Evolutionary conservation across 441 rosid species (phyloP).

Genomic region (Viola pubescens): DNA sequence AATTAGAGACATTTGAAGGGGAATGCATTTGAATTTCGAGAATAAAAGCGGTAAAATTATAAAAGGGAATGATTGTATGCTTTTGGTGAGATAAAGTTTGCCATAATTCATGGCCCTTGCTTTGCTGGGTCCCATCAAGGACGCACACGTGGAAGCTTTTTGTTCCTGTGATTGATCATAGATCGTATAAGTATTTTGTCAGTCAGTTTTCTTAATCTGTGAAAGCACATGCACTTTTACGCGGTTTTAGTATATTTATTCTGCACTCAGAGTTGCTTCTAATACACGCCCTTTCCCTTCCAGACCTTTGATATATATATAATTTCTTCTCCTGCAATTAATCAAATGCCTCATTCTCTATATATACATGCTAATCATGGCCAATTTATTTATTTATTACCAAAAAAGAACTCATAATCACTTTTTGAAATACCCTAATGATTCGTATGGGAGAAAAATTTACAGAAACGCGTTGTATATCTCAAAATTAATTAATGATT

Average conservation of each 20-base stretch:
- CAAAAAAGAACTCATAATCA: too few relatives aligned
- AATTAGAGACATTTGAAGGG: too few relatives aligned
- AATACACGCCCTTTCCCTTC: constrained; percentile 24
- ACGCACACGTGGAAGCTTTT: constrained; percentile 14
- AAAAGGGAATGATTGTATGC: not conserved
- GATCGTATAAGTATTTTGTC: constrained; percentile 21
- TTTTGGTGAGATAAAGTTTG: constrained; percentile 11
- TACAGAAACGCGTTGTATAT: too few relatives aligned
- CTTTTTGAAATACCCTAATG: too few relatives aligned
- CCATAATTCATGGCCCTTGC: constrained; percentile 8
- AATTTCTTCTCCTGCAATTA: constrained; percentile 9
- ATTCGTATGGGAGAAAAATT: too few relatives aligned
- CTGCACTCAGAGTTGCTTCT: constrained; percentile 33
- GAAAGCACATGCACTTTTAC: constrained; percentile 51
- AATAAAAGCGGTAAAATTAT: not conserved
- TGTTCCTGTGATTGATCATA: not conserved
- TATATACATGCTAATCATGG: too few relatives aligned
- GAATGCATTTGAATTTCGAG: not conserved
- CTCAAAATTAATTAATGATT: too few relatives aligned
- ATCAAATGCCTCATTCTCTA: not conserved
- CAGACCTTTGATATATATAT: not conserved
- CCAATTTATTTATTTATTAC: too few relatives aligned
- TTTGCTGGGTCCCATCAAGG: not conserved
- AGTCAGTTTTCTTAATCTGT: constrained; percentile 3
- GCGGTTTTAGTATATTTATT: constrained; percentile 42